Evolutionary conservation across 306 rosid species (phyloP), one percentile per base, ranked within the genome.

Genomic region (Casuarina equisetifolia): DNA sequence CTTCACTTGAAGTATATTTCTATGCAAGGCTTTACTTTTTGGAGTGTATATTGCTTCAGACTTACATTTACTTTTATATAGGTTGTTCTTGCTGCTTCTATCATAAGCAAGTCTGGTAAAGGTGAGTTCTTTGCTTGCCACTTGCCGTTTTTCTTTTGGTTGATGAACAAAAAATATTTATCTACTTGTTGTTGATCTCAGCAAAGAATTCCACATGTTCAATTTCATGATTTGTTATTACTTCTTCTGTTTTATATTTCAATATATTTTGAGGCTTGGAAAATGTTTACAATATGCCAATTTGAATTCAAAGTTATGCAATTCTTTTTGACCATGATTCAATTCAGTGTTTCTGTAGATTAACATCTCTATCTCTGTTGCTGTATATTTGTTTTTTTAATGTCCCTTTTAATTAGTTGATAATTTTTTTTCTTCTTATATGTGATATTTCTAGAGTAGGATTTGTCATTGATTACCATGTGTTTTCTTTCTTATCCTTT

Each of bases 81-180:
- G 98, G 98, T 94, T 73, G 97, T 94, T 76, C 97, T 94, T 70
- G 98, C 93, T 39, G 97, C 97, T 80, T 94, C 98, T 19, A 81
- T 90, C 55, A 78, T 94, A 69, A 73, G 91, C 88, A 94, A 94
- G 92, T 90, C 98, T 79, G 98, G 97, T 17, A 94, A 94, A 88
- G 97, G 98, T 92, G 75, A 84, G 93, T 80, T 78, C 74, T 48
- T 53, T 74, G 61, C 32, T 3, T 1, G 67, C 73, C 59, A 66
- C 67, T 39, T 25, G 13, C 43, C 25, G 57, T 58, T 55, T 40
- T 38, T 68, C 69, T 58, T 77, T 3, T 12, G 44, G 38, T 59
- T 64, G 32, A 64, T 15, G 2, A 64, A 38, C 15, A 38, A 38
- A 35, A 53, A 64, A 67, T 13, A 42, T 44, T 15, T 49, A 43